These are phyloP conservation scores for Cryptococcus neoformans DNA, from an alignment of 1,284 basidiomycete genomes.

Conservation along the genomic window DNA sequence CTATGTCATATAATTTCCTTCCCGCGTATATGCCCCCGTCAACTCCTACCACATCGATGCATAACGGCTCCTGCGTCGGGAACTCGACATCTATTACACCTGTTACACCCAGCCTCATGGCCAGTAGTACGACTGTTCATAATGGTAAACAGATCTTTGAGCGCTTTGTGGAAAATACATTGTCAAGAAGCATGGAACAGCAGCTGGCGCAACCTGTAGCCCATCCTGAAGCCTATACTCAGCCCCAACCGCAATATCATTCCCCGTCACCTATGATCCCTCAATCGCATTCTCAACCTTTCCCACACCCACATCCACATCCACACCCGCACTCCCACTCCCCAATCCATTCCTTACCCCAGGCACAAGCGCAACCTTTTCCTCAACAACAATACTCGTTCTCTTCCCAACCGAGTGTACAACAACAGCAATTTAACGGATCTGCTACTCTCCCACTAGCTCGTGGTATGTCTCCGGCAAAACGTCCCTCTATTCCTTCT, in stretches of 20 bases:
- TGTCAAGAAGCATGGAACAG: not conserved
- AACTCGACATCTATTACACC: no score
- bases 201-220: not conserved
- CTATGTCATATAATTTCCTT: constrained; percentile 19
- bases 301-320: no score
- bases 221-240: not conserved
- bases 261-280: not conserved
- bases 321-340: no score
- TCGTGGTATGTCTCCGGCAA: not conserved
- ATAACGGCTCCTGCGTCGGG: no score
- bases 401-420: not conserved
- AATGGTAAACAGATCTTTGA: constrained; percentile 1
- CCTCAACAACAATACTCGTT: not conserved
- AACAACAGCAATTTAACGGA: not conserved
- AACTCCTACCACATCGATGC: constrained; percentile 1
- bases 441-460: not conserved
- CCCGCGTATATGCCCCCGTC: constrained; percentile 12
- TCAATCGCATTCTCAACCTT: no score
- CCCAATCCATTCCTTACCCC: no score
- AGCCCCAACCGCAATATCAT: not conserved
- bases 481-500: constrained; percentile 7
- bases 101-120: no score
- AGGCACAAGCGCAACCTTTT: no score
- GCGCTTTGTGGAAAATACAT: constrained; percentile 6
- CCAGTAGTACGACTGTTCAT: no score